phyloP scores from a whole-genome alignment of 202 grass and related monocot genomes.

The Musa balbisiana region DNA sequence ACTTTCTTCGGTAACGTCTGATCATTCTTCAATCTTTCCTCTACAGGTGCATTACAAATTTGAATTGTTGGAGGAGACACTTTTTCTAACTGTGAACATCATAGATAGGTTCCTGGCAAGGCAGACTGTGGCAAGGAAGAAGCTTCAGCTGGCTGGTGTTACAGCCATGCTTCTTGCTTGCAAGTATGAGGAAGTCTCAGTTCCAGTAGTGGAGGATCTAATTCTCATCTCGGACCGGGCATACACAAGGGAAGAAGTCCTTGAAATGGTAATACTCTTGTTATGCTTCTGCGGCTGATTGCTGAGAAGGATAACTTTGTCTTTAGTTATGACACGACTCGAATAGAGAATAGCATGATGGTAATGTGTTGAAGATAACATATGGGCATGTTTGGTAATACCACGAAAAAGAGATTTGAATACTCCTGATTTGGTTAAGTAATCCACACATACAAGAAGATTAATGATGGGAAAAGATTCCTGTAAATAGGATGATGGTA shows the following conservation, averaged over 20 bases:
- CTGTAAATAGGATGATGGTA: too few species aligned
- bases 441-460: too few species aligned
- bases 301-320: too few species aligned
- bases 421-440: too few species aligned
- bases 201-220: slow-evolving; percentile 82
- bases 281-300: neutral
- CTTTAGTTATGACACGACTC: too few species aligned
- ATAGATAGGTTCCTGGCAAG: slow-evolving; percentile 88
- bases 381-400: too few species aligned
- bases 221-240: slow-evolving; percentile 62
- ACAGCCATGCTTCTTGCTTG: slow-evolving; percentile 92
- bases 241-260: slow-evolving; percentile 59
- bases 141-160: slow-evolving; percentile 79
- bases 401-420: too few species aligned
- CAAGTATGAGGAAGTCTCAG: slow-evolving; percentile 85
- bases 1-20: neutral
- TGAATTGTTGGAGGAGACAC: slow-evolving; percentile 82
- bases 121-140: slow-evolving; percentile 59
- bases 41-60: slow-evolving; percentile 90
- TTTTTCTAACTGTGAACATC: slow-evolving; percentile 85
- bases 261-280: slow-evolving; percentile 67
- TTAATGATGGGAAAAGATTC: too few species aligned
- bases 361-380: too few species aligned
- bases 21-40: slow-evolving; percentile 8
- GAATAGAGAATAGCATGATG: too few species aligned